Evolutionary conservation across 208 protist genomes (phyloP).

Genomic region (Zelonia costaricensis): DNA sequence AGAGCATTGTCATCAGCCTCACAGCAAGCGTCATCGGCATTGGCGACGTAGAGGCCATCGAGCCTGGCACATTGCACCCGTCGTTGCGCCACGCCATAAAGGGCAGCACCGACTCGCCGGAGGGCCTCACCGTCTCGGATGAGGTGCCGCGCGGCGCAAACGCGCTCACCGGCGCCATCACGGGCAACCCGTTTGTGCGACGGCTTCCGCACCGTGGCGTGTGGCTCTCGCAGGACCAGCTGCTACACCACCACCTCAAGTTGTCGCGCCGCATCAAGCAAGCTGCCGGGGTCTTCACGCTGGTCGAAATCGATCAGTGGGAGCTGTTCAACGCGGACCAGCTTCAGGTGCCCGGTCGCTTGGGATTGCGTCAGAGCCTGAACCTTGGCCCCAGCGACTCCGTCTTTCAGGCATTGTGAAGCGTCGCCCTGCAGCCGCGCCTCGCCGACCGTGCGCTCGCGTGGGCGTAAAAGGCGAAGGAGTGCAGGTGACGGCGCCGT

Average conservation of each 20-base stretch:
- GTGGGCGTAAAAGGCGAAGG: too few relatives aligned
- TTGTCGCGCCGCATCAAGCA: slow-evolving; percentile 24
- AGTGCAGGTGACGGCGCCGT: too few relatives aligned
- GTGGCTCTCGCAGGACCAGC: slow-evolving; percentile 86
- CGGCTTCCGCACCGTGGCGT: slow-evolving; percentile 62
- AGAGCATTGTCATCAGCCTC: slow-evolving; percentile 83
- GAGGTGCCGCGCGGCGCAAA: slow-evolving; percentile 78
- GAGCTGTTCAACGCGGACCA: slow-evolving; percentile 89
- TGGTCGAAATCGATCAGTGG: slow-evolving; percentile 85
- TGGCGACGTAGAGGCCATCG: slow-evolving; percentile 55
- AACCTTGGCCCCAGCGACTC: slow-evolving; percentile 4
- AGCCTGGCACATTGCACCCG: slow-evolving; percentile 49
- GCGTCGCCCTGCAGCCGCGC: too few relatives aligned
- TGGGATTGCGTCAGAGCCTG: slow-evolving; percentile 52
- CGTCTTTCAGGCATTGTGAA: slow-evolving; percentile 34
- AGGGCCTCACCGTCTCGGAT: slow-evolving; percentile 13
- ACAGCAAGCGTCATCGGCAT: slow-evolving; percentile 63
- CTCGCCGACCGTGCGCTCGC: too few relatives aligned
- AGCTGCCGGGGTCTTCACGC: slow-evolving; percentile 31
- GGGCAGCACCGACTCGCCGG: neutral
- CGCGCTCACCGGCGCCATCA: slow-evolving; percentile 68
- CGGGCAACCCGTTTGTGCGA: slow-evolving; percentile 74
- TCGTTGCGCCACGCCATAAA: slow-evolving; percentile 30
- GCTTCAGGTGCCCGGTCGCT: slow-evolving; percentile 72
- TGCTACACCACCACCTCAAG: slow-evolving; percentile 64